Evolutionary conservation across 805 yeast genomes (phyloP), one percentile per base, ranked within the genome.

Genomic region (Soucietia sequanensis): DNA sequence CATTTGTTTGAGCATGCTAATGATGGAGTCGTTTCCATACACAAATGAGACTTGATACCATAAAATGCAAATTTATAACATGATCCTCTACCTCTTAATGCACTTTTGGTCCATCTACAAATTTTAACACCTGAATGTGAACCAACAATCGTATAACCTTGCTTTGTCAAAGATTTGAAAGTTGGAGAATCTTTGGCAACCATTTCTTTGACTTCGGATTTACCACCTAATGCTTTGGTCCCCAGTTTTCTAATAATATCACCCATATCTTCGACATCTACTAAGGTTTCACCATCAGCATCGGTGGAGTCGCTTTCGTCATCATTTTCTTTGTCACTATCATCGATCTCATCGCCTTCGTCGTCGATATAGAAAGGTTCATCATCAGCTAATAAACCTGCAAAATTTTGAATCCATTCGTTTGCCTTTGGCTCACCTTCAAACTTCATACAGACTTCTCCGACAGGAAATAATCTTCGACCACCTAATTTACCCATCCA

Each of bases 11-110:
- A 87, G 60, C 97, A 89, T 6, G 96, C 91, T 39, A 89, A 68
- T 1, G 95, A 83, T 1, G 97, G 97, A 0, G 97, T 89, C 2
- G 96, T 79, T 56, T 89, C 97, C 97, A 89, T 89, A 62, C 97
- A 89, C 37, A 91, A 66, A 62, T 91, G 96, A 2, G 95, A 84
- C 41, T 75, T 78, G 48, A 89, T 89, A 16, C 96, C 96, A 57
- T 90, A 89, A 50, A 89, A 83, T 7, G 96, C 95, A 62, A 76
- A 87, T 56, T 89, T 89, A 64, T 89, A 89, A 65, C 97, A 89
- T 2, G 95, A 87, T 2, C 97, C 97, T 48, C 96, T 76, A 19
- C 96, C 96, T 47, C 97, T 75, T 49, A 89, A 69, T 1, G 96
- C 97, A 38, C 93, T 84, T 54, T 90, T 90, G 0, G 97, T 90